A percentile compares a stretch with the other conserved stretches of the same genome.
These are phyloP conservation scores for Epichloe festucae DNA, from an alignment of 2,329 filamentous ascomycete genomes.

Conservation along the genomic window DNA sequence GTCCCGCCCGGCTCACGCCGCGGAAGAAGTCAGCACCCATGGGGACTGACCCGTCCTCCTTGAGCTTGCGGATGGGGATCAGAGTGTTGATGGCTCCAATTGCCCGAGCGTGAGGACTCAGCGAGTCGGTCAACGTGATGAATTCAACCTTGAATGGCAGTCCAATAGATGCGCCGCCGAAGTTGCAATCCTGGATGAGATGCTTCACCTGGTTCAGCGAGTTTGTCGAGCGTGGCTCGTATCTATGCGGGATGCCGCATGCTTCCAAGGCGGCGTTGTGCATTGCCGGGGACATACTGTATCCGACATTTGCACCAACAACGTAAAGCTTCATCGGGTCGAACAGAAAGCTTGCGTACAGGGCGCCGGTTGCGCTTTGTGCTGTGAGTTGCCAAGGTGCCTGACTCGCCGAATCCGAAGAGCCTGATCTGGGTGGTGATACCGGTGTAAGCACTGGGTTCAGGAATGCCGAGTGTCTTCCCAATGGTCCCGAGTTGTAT, in stretches of 20 bases:
- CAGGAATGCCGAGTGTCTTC: slow-evolving; percentile 52
- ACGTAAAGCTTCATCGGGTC: slow-evolving; percentile 62
- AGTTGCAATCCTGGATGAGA: slow-evolving; percentile 50
- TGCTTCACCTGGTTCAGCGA: slow-evolving; percentile 50
- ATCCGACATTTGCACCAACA: slow-evolving; percentile 58
- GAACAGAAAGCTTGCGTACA: slow-evolving; percentile 53
- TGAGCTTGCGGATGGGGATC: slow-evolving; percentile 52
- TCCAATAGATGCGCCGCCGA: slow-evolving; percentile 60
- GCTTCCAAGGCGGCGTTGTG: slow-evolving; percentile 56
- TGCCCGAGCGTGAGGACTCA: slow-evolving; percentile 59
- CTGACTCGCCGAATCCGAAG: slow-evolving; percentile 5
- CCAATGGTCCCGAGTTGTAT: slow-evolving; percentile 51
- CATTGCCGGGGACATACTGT: slow-evolving; percentile 67
- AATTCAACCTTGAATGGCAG: slow-evolving; percentile 66
- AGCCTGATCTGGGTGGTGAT: slow-evolving; percentile 30
- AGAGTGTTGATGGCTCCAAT: slow-evolving; percentile 69
- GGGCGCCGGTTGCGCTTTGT: slow-evolving; percentile 47
- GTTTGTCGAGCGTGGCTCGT: slow-evolving; percentile 49
- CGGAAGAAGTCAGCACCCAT: slow-evolving; percentile 38
- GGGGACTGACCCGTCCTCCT: slow-evolving; percentile 43
- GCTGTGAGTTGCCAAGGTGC: slow-evolving; percentile 36
- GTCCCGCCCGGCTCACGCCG: slow-evolving; percentile 48
- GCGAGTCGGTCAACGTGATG: slow-evolving; percentile 52
- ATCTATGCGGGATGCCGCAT: slow-evolving; percentile 57
- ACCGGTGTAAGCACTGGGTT: slow-evolving; percentile 52